These are phyloP conservation scores for Sarocladium oryzae DNA, from an alignment of 2,329 filamentous ascomycete species.

Conservation along the genomic window DNA sequence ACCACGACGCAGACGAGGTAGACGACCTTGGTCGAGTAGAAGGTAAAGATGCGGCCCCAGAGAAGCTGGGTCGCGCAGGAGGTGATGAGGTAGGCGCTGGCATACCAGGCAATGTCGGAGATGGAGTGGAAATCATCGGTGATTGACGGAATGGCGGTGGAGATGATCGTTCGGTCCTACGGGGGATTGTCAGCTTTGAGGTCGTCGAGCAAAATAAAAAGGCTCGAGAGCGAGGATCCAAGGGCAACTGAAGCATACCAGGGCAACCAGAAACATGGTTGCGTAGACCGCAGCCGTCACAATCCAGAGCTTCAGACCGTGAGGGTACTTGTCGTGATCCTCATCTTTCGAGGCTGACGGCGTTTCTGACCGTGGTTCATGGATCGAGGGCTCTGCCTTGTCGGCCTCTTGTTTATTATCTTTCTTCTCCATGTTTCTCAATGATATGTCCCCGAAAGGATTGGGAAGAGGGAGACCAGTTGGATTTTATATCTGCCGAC, in stretches of 20 bases:
- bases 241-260: background rate
- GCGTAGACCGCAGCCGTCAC: background rate
- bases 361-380: background rate
- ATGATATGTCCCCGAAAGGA: too few species aligned
- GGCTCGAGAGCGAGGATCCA: too few species aligned
- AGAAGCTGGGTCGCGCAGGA: slow-evolving; percentile 31
- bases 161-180: slow-evolving; percentile 46
- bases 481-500: too few species aligned
- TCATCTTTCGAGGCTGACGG: background rate
- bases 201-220: too few species aligned
- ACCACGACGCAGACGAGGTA: slow-evolving; percentile 42
- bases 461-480: too few species aligned
- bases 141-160: slow-evolving; percentile 48
- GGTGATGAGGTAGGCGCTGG: slow-evolving; percentile 41
- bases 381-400: background rate
- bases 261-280: background rate
- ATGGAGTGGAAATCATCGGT: slow-evolving; percentile 52
- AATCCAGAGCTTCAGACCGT: background rate
- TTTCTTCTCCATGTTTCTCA: too few species aligned
- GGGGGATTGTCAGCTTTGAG: background rate
- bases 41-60: slow-evolving; percentile 48
- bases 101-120: slow-evolving; percentile 59
- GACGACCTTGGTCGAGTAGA: slow-evolving; percentile 42
- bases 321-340: background rate
- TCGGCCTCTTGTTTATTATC: too few species aligned